These are phyloP conservation scores for Chamaecrista fasciculata DNA, from an alignment of 306 rosid species.

Conservation along the genomic window DNA sequence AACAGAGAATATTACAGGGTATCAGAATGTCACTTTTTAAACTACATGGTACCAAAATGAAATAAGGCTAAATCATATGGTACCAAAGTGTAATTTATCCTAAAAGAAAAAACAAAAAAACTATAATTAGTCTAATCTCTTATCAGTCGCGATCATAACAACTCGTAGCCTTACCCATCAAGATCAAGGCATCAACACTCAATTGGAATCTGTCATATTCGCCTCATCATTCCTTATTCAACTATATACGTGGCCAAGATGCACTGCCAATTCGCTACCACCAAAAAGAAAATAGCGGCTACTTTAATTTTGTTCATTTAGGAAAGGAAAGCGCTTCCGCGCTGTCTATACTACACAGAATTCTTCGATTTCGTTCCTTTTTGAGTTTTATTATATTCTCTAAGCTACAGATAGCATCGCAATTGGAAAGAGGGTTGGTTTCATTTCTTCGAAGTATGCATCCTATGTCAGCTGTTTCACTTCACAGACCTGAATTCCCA, in stretches of 20 bases:
- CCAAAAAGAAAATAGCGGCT: not conserved
- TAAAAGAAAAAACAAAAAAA: no score
- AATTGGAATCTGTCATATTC: not conserved
- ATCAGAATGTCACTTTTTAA: no score
- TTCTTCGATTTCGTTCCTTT: constrained; percentile 13
- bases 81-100: no score
- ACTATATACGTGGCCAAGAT: constrained; percentile 7
- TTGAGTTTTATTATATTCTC: no score
- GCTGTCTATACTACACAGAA: not conserved
- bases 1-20: no score
- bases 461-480: constrained; percentile 50
- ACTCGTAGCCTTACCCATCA: not conserved
- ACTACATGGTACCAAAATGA: no score
- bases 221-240: constrained; percentile 6
- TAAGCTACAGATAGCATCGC: not conserved
- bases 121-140: no score
- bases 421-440: constrained; percentile 7
- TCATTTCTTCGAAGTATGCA: constrained; percentile 27
- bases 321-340: not conserved
- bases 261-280: not conserved
- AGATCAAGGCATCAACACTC: no score
- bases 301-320: not conserved
- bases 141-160: no score
- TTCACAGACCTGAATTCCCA: constrained; percentile 44
- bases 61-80: no score